Conservation (phyloP, 1,284 basidiomycete genomes). For the Laetiporus sulphureus region DNA sequence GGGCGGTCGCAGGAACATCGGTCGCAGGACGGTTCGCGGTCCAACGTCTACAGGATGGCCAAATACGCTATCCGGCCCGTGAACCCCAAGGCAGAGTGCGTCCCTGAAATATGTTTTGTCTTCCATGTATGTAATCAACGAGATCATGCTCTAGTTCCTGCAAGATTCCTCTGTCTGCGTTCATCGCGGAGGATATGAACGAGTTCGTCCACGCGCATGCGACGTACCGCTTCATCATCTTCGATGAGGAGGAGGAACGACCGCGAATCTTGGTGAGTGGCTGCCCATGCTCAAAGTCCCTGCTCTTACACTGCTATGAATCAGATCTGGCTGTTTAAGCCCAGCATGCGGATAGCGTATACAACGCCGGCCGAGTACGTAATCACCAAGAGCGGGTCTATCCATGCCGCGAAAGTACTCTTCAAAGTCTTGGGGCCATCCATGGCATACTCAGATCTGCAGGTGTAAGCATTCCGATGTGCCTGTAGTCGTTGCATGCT, state of each 20-base stretch:
- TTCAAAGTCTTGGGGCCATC: conserved; percentile 63
- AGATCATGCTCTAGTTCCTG: conserved; percentile 35
- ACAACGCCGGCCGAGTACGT: conserved; percentile 45
- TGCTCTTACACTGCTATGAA: conserved; percentile 3
- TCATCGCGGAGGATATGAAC: conserved; percentile 81
- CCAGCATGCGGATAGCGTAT: conserved; percentile 73
- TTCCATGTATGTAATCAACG: not conserved
- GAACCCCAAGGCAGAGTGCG: conserved; percentile 56
- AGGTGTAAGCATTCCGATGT: conserved; percentile 36
- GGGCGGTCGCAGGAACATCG: conserved; percentile 60
- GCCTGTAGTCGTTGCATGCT: not conserved
- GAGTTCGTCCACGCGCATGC: conserved; percentile 87
- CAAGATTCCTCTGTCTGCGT: conserved; percentile 73
- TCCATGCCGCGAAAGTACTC: conserved; percentile 68
- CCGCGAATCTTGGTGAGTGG: conserved; percentile 67
- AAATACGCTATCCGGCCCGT: conserved; percentile 80
- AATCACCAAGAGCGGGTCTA: conserved; percentile 55
- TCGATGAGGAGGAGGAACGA: conserved; percentile 76
- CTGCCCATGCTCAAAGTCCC: not conserved
- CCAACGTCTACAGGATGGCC: conserved; percentile 57
- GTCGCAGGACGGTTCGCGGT: conserved; percentile 28
- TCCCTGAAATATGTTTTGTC: conserved; percentile 8
- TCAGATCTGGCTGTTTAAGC: conserved; percentile 89
- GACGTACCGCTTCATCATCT: conserved; percentile 79
- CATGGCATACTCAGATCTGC: conserved; percentile 43